Percentiles rank a stretch among this genome's conserved stretches.
These are phyloP conservation scores for Coprinopsis cinerea DNA, from an alignment of 768 basidiomycete species.

Conservation along the genomic window DNA sequence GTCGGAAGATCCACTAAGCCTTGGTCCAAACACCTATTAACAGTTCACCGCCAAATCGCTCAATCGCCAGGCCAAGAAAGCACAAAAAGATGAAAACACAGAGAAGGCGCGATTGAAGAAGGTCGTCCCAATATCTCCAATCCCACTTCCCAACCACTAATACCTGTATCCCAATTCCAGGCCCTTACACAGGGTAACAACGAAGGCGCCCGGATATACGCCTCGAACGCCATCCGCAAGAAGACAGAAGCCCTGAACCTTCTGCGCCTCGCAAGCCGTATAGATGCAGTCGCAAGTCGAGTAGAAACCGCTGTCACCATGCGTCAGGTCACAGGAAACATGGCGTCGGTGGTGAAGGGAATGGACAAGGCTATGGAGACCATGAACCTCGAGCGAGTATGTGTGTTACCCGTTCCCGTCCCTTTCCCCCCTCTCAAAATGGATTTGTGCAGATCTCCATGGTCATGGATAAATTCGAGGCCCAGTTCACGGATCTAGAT, in stretches of 20 bases:
- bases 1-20: constrained; percentile 6
- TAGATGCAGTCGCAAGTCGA: constrained; percentile 94
- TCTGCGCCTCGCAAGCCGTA: constrained; percentile 80
- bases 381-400: constrained; percentile 96
- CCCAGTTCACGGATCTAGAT: constrained; percentile 93
- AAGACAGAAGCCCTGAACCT: constrained; percentile 93
- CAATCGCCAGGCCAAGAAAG: constrained; percentile 93
- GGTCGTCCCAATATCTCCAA: constrained; percentile 41
- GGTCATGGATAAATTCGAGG: constrained; percentile 99
- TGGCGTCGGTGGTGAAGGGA: constrained; percentile 93
- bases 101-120: constrained; percentile 94
- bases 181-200: constrained; percentile 95
- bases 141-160: constrained; percentile 4
- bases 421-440: background rate
- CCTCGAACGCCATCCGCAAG: constrained; percentile 96
- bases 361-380: constrained; percentile 99
- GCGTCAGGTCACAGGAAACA: constrained; percentile 92
- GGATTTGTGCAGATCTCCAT: constrained; percentile 69
- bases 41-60: constrained; percentile 98
- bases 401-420: constrained; percentile 25
- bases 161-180: constrained; percentile 33
- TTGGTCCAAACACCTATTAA: background rate
- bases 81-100: constrained; percentile 86
- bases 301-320: constrained; percentile 99
- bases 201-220: constrained; percentile 97